Conservation (phyloP, 2,329 filamentous ascomycete genomes). For the Aquanectria penicillioides region DNA sequence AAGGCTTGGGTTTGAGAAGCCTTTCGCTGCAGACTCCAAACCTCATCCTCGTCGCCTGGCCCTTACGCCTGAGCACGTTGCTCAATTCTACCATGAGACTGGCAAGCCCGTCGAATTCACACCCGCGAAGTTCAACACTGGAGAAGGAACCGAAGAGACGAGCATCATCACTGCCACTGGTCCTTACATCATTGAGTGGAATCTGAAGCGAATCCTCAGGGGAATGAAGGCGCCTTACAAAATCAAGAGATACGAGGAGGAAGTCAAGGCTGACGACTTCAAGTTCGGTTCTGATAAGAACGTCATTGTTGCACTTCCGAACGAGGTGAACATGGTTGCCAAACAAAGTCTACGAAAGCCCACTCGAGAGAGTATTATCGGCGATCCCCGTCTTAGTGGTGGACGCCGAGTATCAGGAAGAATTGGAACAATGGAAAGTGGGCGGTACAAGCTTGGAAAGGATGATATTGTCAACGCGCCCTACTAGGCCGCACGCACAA, state of each 20-base stretch:
- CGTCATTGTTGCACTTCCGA: slow-evolving; percentile 94
- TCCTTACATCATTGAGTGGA: slow-evolving; percentile 97
- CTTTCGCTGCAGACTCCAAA: slow-evolving; percentile 92
- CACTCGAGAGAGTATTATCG: slow-evolving; percentile 91
- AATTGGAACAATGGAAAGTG: slow-evolving; percentile 63
- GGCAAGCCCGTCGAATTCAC: slow-evolving; percentile 88
- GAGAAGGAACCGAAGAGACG: slow-evolving; percentile 82
- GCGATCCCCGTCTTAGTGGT: slow-evolving; percentile 60
- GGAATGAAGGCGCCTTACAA: slow-evolving; percentile 89
- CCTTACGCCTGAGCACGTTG: slow-evolving; percentile 90
- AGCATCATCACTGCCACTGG: slow-evolving; percentile 97
- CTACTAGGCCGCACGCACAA: slow-evolving; percentile 57
- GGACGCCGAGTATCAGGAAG: slow-evolving; percentile 61
- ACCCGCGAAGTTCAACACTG: slow-evolving; percentile 92
- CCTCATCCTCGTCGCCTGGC: slow-evolving; percentile 91
- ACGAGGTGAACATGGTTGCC: slow-evolving; percentile 98
- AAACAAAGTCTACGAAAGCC: slow-evolving; percentile 86
- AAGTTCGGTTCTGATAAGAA: slow-evolving; percentile 97
- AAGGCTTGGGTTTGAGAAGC: slow-evolving; percentile 96
- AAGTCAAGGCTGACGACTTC: slow-evolving; percentile 98
- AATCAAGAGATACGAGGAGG: slow-evolving; percentile 95
- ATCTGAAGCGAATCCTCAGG: slow-evolving; percentile 85
- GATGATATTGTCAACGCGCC: slow-evolving; percentile 85
- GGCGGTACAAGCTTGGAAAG: slow-evolving; percentile 77
- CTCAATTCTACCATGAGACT: slow-evolving; percentile 97